Conservation (phyloP, 768 basidiomycete genomes). For the Hydnomerulius pinastri region DNA sequence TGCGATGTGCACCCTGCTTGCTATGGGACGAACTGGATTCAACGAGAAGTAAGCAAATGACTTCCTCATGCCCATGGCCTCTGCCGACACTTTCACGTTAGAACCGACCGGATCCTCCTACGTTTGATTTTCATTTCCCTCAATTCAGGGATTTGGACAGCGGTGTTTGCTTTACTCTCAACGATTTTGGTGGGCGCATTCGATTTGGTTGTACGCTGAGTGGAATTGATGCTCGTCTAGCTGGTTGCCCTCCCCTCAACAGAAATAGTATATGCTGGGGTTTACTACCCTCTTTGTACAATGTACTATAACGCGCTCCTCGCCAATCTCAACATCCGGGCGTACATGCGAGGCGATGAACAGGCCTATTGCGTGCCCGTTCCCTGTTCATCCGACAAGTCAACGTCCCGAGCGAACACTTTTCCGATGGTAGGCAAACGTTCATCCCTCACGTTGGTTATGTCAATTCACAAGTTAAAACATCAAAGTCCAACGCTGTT, state of each 20-base stretch:
- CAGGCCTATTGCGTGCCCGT: neutral
- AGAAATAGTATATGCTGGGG: slow-evolving; percentile 20
- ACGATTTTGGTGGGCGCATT: slow-evolving; percentile 17
- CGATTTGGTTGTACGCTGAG: neutral
- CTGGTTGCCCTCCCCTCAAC: slow-evolving; percentile 24
- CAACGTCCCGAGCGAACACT: neutral
- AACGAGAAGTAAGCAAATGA: slow-evolving; percentile 14
- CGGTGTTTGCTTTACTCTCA: slow-evolving; percentile 23
- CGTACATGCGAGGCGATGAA: slow-evolving; percentile 11
- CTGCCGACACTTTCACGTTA: slow-evolving; percentile 6
- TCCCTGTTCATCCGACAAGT: neutral
- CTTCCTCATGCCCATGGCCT: neutral
- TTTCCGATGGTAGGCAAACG: neutral
- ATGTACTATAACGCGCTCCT: slow-evolving; percentile 37
- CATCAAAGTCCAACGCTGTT: neutral
- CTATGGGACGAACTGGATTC: slow-evolving; percentile 26
- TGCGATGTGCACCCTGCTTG: slow-evolving; percentile 21
- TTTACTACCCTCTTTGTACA: slow-evolving; percentile 34
- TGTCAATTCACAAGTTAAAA: neutral
- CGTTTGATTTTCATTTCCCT: slow-evolving; percentile 27
- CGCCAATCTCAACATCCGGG: slow-evolving; percentile 32
- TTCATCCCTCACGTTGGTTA: neutral
- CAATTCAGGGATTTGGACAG: slow-evolving; percentile 25
- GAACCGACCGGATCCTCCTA: slow-evolving; percentile 25
- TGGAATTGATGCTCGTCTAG: neutral